A percentile compares a stretch with the other conserved stretches of the same genome.
phyloP scores from a whole-genome alignment of 306 rosid genomes.

The Sindora glabra region DNA sequence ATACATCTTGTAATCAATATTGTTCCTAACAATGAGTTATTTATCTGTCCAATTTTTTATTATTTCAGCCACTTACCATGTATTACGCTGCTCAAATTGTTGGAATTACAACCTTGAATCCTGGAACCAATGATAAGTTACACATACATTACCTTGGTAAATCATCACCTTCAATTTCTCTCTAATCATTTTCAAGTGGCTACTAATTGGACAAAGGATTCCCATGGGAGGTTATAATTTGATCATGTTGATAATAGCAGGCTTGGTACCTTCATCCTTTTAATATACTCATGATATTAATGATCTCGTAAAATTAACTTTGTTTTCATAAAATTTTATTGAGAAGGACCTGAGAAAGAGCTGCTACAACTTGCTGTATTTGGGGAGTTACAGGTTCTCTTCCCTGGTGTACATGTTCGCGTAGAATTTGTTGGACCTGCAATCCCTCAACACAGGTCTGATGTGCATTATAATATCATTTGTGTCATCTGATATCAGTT shows the following conservation, averaged over 20 bases:
- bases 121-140: conserved; percentile 39
- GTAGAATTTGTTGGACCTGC: conserved; percentile 81
- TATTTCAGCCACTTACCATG: conserved; percentile 73
- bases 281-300: background rate
- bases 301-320: background rate
- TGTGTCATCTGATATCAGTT: background rate
- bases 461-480: conserved; percentile 10
- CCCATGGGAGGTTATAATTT: background rate
- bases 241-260: background rate
- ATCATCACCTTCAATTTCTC: conserved; percentile 9
- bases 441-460: conserved; percentile 66
- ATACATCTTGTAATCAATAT: background rate
- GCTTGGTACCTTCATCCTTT: background rate
- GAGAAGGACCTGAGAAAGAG: conserved; percentile 87
- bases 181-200: background rate
- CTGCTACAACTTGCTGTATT: conserved; percentile 71
- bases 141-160: conserved; percentile 84
- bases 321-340: conserved; percentile 5
- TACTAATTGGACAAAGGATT: background rate
- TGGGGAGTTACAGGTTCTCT: conserved; percentile 68
- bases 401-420: conserved; percentile 54
- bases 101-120: conserved; percentile 38
- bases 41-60: background rate
- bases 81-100: conserved; percentile 54
- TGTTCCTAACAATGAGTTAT: background rate